phyloP scores from a whole-genome alignment of 768 basidiomycete genomes.

The Tricholomella constricta region DNA sequence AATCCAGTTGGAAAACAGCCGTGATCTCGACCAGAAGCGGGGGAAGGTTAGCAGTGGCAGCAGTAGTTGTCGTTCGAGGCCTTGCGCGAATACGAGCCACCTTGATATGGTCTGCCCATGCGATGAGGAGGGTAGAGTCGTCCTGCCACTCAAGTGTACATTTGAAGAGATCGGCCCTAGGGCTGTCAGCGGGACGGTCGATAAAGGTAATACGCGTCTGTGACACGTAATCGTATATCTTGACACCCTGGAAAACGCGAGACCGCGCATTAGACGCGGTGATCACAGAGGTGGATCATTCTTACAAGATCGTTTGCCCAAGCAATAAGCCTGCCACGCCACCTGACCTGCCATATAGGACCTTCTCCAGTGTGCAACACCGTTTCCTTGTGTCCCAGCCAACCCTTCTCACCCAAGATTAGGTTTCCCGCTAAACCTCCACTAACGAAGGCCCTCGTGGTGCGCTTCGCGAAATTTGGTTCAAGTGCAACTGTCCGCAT shows the following conservation, averaged over 20 bases:
- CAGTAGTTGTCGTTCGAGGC: constrained; percentile 44
- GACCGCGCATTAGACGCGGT: not conserved
- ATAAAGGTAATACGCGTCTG: constrained; percentile 83
- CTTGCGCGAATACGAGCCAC: constrained; percentile 78
- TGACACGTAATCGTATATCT: constrained; percentile 84
- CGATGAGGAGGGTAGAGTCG: constrained; percentile 85
- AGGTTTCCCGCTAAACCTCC: constrained; percentile 91
- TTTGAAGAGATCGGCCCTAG: constrained; percentile 93
- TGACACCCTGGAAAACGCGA: constrained; percentile 69
- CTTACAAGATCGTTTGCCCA: constrained; percentile 94
- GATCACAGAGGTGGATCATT: constrained; percentile 6
- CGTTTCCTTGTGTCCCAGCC: constrained; percentile 94
- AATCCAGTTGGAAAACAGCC: constrained; percentile 90
- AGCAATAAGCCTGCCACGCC: constrained; percentile 85
- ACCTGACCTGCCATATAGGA: constrained; percentile 90
- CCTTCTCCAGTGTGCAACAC: constrained; percentile 84
- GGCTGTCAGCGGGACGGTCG: constrained; percentile 78
- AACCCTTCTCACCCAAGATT: constrained; percentile 91
- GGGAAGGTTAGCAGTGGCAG: constrained; percentile 48
- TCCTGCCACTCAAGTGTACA: constrained; percentile 93
- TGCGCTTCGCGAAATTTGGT: constrained; percentile 82
- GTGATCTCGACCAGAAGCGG: constrained; percentile 85
- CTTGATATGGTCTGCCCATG: constrained; percentile 94
- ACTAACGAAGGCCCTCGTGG: constrained; percentile 79
- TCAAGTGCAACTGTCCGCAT: constrained; percentile 90